Conservation (phyloP, 2,329 filamentous ascomycete genomes). For the Lithohypha guttulata region DNA sequence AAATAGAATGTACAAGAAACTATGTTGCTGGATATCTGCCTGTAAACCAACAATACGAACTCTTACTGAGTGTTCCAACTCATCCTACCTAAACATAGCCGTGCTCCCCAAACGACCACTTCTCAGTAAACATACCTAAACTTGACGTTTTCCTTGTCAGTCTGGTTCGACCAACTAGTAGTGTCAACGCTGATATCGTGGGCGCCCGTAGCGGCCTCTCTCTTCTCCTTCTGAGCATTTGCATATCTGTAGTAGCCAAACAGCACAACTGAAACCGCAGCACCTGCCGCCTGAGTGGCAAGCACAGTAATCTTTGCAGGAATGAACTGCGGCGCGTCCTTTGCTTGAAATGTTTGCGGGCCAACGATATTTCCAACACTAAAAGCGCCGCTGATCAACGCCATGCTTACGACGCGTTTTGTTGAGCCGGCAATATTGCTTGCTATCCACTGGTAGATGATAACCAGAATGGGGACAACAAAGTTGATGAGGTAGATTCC, state of each 20-base stretch:
- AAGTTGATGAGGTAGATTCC: constrained; percentile 38
- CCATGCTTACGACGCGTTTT: constrained; percentile 38
- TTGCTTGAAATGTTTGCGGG: constrained; percentile 34
- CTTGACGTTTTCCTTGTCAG: constrained; percentile 24
- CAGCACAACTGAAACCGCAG: constrained; percentile 22
- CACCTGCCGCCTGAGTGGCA: constrained; percentile 27
- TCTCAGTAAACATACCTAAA: constrained; percentile 23
- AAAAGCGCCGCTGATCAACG: constrained; percentile 37
- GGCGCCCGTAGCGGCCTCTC: background rate
- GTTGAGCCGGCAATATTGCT: constrained; percentile 40
- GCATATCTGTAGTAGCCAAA: constrained; percentile 25
- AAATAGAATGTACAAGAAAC: too few species aligned
- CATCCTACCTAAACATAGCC: too few species aligned
- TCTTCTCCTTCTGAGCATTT: constrained; percentile 23
- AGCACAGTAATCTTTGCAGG: constrained; percentile 34
- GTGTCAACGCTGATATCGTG: constrained; percentile 5
- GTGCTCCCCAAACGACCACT: too few species aligned
- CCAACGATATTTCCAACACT: constrained; percentile 38
- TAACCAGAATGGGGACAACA: constrained; percentile 29
- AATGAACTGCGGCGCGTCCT: constrained; percentile 33
- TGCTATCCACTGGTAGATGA: constrained; percentile 36
- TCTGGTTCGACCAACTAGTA: constrained; percentile 20
- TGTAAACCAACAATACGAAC: too few species aligned
- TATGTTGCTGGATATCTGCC: too few species aligned
- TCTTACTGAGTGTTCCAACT: too few species aligned